Evolutionary conservation across 2,329 filamentous ascomycete species (phyloP).

Genomic region (Dothideomycetidae sp.): DNA sequence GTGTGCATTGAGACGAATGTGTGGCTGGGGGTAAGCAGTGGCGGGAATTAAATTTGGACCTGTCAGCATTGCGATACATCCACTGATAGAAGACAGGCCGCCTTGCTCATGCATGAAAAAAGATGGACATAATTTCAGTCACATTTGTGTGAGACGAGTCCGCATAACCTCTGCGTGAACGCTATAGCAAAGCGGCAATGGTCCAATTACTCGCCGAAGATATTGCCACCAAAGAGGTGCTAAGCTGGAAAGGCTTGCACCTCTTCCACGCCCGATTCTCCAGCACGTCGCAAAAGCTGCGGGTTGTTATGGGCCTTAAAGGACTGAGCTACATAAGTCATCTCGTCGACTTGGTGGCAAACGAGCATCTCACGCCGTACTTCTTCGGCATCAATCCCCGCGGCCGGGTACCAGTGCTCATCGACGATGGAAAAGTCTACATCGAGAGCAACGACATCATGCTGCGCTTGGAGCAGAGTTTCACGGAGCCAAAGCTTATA

Average conservation of each 20-base stretch:
- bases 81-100: no score
- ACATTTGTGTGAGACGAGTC: no score
- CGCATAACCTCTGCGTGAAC: no score
- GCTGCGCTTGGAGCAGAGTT: not conserved
- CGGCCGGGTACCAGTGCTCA: conserved; percentile 59
- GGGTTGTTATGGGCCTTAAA: not conserved
- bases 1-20: no score
- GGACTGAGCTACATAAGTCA: not conserved
- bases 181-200: not conserved
- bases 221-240: not conserved
- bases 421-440: not conserved
- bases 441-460: not conserved
- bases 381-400: conserved; percentile 68
- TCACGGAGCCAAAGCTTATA: not conserved
- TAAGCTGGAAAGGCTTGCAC: not conserved
- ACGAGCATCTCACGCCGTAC: conserved; percentile 52
- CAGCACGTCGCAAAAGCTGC: not conserved
- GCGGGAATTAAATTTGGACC: no score
- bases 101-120: no score
- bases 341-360: conserved; percentile 9
- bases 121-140: no score
- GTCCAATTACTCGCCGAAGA: not conserved
- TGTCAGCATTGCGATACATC: no score
- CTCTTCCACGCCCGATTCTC: not conserved
- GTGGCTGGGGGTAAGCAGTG: no score